Base-by-base conservation (phyloP, 2,329 filamentous ascomycete species). In the Rhinocladiella similis region DNA sequence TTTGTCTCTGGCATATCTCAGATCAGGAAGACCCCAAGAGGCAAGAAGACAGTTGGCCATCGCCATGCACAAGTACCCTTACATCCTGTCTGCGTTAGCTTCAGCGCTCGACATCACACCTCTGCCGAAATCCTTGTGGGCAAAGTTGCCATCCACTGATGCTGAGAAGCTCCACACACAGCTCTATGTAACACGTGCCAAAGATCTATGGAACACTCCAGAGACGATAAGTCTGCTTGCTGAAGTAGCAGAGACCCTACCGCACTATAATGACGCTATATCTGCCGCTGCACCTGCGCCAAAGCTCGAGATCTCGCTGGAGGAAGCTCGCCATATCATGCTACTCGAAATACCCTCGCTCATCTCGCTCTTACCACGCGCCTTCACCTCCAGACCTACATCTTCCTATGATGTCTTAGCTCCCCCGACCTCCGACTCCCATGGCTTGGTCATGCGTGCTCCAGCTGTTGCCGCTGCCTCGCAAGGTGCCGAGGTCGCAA, bases 341-440 rank as follows among this genome's bases (percentile, higher is more conserved):
- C 80, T 96, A 7, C 88, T 90, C 27, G 89, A 92, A 63, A 84
- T 86, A 2, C 88, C 87, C 1, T 75, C 80, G 1, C 80, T 96
- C 19, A 87, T 93, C 65, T 80, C 83, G 0, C 76, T 88, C 38
- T 79, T 94, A 5, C 90, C 91, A 1, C 78, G 80, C 1, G 73
- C 76, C 7, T 81, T 90, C 65, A 84, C 91, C 10, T 78, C 81
- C 16, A 76, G 80, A 33, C 78, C 85, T 46, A 85, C 86, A 2
- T 91, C 88, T 60, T 84, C 90, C 16, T 94, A 90, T 19, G 92
- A 96, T 68, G 91, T 91, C 1, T 75, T 96, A 13, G 90, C 91
- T 18, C 92, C 91, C 1, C 72, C 80, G 0, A 51, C 54, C 35
- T 63, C 62, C 13, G 54, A 60, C 43, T 56, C 58, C 9, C 63